Evolutionary conservation across 2,329 filamentous ascomycete genomes (phyloP).

Genomic region (Endoconidiophora polonica): DNA sequence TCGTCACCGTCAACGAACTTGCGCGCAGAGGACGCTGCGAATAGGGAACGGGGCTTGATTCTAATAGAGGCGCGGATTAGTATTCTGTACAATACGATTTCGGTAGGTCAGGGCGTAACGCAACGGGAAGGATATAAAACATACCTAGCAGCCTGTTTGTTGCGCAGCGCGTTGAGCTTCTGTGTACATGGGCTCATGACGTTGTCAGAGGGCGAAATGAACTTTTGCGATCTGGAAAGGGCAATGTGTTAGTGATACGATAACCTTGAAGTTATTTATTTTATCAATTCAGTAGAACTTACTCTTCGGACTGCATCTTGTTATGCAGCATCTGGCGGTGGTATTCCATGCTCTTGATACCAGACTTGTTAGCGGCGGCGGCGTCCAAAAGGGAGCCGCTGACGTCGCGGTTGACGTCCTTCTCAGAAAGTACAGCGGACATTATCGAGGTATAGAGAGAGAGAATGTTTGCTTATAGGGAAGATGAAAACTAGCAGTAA

Average conservation of each 20-base stretch:
- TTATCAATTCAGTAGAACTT: constrained; percentile 19
- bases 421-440: constrained; percentile 45
- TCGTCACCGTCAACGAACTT: constrained; percentile 33
- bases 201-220: constrained; percentile 72
- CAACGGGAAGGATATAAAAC: constrained; percentile 18
- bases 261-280: neutral
- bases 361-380: constrained; percentile 23
- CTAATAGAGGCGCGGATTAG: constrained; percentile 20
- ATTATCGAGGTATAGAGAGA: constrained; percentile 31
- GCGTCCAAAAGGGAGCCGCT: constrained; percentile 12
- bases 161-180: constrained; percentile 66
- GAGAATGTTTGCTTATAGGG: too few relatives aligned
- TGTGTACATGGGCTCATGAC: constrained; percentile 77
- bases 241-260: constrained; percentile 12
- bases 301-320: constrained; percentile 51
- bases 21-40: constrained; percentile 48
- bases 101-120: neutral
- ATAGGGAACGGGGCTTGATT: constrained; percentile 51
- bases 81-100: neutral
- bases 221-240: constrained; percentile 30
- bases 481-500: too few relatives aligned
- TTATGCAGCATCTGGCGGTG: constrained; percentile 59
- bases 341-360: constrained; percentile 56
- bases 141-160: constrained; percentile 65
- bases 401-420: constrained; percentile 46